A percentile compares a stretch with the other conserved stretches of the same genome.
These are phyloP conservation scores for Zygosaccharomyces rouxii DNA, from an alignment of 805 yeast species.

Conservation along the genomic window DNA sequence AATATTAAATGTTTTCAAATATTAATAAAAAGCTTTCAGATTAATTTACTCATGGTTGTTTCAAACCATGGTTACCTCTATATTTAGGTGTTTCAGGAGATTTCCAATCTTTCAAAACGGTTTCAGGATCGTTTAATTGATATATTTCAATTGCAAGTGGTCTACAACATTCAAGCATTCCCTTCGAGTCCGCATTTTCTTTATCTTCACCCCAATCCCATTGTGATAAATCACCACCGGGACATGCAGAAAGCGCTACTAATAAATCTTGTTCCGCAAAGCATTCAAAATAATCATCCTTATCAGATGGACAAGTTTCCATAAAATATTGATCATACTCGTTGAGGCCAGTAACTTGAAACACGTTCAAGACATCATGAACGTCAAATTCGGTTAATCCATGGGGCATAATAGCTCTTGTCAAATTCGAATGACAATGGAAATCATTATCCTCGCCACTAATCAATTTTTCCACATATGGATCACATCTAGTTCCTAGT, in stretches of 20 bases:
- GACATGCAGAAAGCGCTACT: conserved; percentile 63
- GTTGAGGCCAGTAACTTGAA: conserved; percentile 64
- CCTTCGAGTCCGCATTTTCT: conserved; percentile 36
- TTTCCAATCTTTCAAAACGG: conserved; percentile 46
- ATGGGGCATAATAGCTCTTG: conserved; percentile 53
- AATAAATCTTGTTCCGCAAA: conserved; percentile 63
- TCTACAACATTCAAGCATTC: conserved; percentile 57
- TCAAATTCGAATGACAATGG: conserved; percentile 64
- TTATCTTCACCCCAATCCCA: conserved; percentile 70
- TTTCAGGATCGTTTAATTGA: conserved; percentile 42
- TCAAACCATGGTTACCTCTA: conserved; percentile 52
- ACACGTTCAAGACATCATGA: conserved; percentile 65
- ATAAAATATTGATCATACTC: conserved; percentile 63
- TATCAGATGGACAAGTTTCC: conserved; percentile 63
- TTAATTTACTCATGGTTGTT: conserved; percentile 1
- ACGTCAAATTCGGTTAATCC: conserved; percentile 64
- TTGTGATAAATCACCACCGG: conserved; percentile 62
- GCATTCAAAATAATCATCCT: conserved; percentile 58
- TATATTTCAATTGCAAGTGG: conserved; percentile 62
- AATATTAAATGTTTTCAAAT: not conserved
- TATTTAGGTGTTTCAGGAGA: conserved; percentile 49
- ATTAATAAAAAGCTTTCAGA: not conserved
- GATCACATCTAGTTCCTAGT: conserved; percentile 66
- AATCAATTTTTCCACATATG: conserved; percentile 58
- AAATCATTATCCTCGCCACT: conserved; percentile 62